Evolutionary conservation across 2,329 filamentous ascomycete species (phyloP).

Genomic region (Cercospora sojina): DNA sequence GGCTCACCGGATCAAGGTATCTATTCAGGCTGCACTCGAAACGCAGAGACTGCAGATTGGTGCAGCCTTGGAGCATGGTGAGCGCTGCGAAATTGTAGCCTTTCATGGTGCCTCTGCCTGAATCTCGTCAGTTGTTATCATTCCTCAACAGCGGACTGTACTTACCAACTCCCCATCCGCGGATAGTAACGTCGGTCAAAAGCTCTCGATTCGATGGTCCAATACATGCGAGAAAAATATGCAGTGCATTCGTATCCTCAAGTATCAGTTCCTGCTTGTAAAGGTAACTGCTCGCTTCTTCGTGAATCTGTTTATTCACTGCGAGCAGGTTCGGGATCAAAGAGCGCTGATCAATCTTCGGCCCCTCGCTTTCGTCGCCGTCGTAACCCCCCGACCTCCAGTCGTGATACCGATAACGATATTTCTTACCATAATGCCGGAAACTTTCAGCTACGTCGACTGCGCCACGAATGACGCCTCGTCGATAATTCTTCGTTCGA

Average conservation of each 20-base stretch:
- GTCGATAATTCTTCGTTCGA: constrained; percentile 27
- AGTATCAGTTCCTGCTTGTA: constrained; percentile 34
- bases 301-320: constrained; percentile 33
- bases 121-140: not conserved
- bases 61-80: constrained; percentile 30
- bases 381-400: not conserved
- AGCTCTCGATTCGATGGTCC: constrained; percentile 29
- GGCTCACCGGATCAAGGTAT: constrained; percentile 8
- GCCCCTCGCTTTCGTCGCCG: not conserved
- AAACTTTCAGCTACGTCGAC: constrained; percentile 4
- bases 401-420: constrained; percentile 2
- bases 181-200: constrained; percentile 27
- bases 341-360: not conserved
- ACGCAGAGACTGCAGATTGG: constrained; percentile 28
- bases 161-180: constrained; percentile 23
- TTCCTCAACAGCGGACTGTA: not conserved
- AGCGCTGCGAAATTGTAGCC: constrained; percentile 30
- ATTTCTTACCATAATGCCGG: constrained; percentile 18
- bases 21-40: constrained; percentile 28
- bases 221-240: constrained; percentile 31
- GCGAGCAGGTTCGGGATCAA: constrained; percentile 32
- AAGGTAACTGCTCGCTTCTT: constrained; percentile 31
- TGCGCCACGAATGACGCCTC: constrained; percentile 23
- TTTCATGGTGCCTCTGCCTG: constrained; percentile 7
- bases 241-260: constrained; percentile 28